Evolutionary conservation across 1,284 basidiomycete species (phyloP), one percentile per base, ranked within the genome.

Genomic region (Schizophyllum amplum): DNA sequence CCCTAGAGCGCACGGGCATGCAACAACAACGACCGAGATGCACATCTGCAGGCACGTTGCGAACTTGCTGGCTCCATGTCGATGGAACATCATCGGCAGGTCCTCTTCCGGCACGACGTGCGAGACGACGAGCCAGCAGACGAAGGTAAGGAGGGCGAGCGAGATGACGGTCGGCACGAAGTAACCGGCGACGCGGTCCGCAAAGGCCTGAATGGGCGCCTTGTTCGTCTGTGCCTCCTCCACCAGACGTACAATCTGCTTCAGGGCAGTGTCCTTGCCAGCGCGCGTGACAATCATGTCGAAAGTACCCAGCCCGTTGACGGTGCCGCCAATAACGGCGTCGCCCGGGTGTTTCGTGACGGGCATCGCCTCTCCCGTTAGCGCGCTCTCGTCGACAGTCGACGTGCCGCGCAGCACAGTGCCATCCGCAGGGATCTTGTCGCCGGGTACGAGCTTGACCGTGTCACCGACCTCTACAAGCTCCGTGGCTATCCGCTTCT

Each of bases 221-320:
- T 99, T 99, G 60, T 86, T 90, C 1, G 95, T 98, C 73, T 99
- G 97, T 0, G 97, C 97, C 54, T 99, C 95, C 68, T 98, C 94
- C 60, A 99, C 97, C 57, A 99, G 86, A 66, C 86, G 87, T 61
- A 99, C 96, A 61, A 99, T 98, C 73, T 99, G 97, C 2, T 93
- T 82, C 4, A 99, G 81, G 0, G 95, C 93, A 0, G 97, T 98
- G 68, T 99, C 95, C 65, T 94, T 90, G 52, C 97, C 97, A 1
- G 97, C 94, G 22, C 94, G 88, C 1, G 92, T 94, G 62, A 99
- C 94, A 27, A 86, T 72, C 86, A 99, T 95, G 68, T 99, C 94
- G 70, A 99, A 92, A 0, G 94, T 93, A 11, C 97, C 97, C 4
- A 94, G 79, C 0, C 94, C 93, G 66, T 99, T 99, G 68, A 99